Evolutionary conservation across 2,329 filamentous ascomycete genomes (phyloP), one percentile per base, ranked within the genome.

Genomic region (Sporothrix schenckii): DNA sequence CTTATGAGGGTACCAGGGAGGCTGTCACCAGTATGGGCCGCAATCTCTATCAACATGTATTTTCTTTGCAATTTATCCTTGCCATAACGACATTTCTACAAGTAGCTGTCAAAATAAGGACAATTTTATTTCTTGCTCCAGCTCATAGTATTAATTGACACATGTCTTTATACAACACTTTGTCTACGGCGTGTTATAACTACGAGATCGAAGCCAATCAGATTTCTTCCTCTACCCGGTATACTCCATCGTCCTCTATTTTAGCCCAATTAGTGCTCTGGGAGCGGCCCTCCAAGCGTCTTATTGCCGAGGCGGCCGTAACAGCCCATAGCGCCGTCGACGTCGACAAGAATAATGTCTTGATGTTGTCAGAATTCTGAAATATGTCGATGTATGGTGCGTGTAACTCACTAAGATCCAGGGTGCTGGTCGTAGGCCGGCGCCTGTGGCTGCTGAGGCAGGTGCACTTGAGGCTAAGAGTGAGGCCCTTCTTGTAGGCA

Each of bases 331-430:
- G 72, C 72, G 5, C 81, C 81, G 54, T 82, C 74, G 9, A 76
- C 75, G 69, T 82, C 79, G 74, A 77, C 79, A 39, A 82, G 69
- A 21, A 80, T 66, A 5, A 74, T 74, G 72, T 82, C 80, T 82
- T 6, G 21, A 3, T n/a, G 1, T 4, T 21, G 21, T 56, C 21
- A 44, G 30, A 30, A 19, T 19, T 11, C 9, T 13, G 39, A 53
- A 9, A 52, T 13, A 47, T 24, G n/a, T 13, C 27, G 13, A 49
- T 6, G 11, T 9, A n/a, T 47, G 3, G 9, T 21, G 3, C 16
- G 13, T 54, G 13, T 2, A 7, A 71, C 76, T 69, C 53, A 77
- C 77, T 76, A 44, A 78, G 69, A 34, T 78, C 75, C 6, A 78
- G 66, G 0, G 63, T 68, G 16, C 68, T 72, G 66, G 34, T 39